Evolutionary conservation across 768 basidiomycete genomes (phyloP), one percentile per base, ranked within the genome.

Genomic region (Amylocystis lapponica): DNA sequence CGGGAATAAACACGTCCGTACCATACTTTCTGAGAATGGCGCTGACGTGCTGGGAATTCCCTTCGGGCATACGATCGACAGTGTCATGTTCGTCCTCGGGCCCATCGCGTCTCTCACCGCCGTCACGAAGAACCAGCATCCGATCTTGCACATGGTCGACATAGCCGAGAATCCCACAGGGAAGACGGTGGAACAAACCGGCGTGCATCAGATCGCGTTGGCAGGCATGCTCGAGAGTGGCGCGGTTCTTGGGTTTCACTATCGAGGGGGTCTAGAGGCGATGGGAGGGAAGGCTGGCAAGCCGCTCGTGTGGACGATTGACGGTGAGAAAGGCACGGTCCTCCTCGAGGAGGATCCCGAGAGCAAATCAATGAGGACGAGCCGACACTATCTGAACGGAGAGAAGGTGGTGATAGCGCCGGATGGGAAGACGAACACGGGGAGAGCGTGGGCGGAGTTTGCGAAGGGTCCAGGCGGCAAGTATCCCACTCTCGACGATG

Each of bases 341-440:
- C 39, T 51, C 13, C 7, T 66, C 2, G 58, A 64, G 38, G 44
- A 43, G 31, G 49, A 57, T 14, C 64, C 64, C 19, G 45, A 50
- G 13, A n/a, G n/a, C n/a, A n/a, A n/a, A n/a, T n/a, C n/a, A n/a
- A n/a, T n/a, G n/a, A n/a, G n/a, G n/a, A n/a, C n/a, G n/a, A n/a
- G n/a, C n/a, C n/a, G n/a, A n/a, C 25, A 65, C 32, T 66, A 49
- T 39, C 21, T 68, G 41, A 61, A 68, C 32, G 64, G 64, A 5
- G 53, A 63, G 38, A 44, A 43, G 31, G 53, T 67, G 3, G 29
- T 56, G 11, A 37, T 36, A 20, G 20, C 43, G 23, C 42, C 44
- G 1, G 41, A 39, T 12, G 36, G 30, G 14, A 14, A 11, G 34
- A 43, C 33, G 23, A 53, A 43, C 31, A 26, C 46, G 13, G 51